Evolutionary conservation across 139 green algal species (phyloP).

Genomic region (Zygnema circumcarinatum): DNA sequence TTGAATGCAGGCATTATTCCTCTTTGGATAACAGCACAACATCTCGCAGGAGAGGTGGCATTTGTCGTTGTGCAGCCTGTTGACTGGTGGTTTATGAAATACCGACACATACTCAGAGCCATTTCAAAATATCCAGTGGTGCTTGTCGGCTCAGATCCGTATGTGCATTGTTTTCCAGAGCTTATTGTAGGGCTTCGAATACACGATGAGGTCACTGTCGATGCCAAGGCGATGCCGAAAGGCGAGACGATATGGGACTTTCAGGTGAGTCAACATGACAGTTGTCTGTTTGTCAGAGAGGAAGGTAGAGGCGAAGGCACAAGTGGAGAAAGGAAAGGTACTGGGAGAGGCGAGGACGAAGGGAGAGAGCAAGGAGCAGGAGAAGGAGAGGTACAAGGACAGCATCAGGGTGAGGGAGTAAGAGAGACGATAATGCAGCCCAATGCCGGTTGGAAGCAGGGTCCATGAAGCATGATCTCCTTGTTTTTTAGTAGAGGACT

Average conservation of each 20-base stretch:
- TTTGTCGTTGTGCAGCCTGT: background rate
- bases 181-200: background rate
- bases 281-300: background rate
- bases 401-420: too few species aligned
- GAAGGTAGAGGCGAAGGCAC: background rate
- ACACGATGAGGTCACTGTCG: constrained; percentile 10
- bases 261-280: too few species aligned
- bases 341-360: too few species aligned
- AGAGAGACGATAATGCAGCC: too few species aligned
- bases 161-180: constrained; percentile 21
- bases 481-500: too few species aligned
- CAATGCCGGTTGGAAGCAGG: too few species aligned
- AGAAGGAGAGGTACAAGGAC: too few species aligned
- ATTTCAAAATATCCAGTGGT: constrained; percentile 19
- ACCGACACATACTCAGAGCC: background rate
- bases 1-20: constrained; percentile 10
- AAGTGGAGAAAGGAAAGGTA: too few species aligned
- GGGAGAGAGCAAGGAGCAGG: too few species aligned
- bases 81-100: constrained; percentile 36
- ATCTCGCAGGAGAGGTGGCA: background rate
- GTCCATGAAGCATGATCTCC: too few species aligned
- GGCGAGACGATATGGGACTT: constrained; percentile 2
- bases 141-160: background rate
- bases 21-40: constrained; percentile 11
- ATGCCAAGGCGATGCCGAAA: constrained; percentile 1